These are phyloP conservation scores for Cephaloascus albidus DNA, from an alignment of 805 yeast species.

Conservation along the genomic window DNA sequence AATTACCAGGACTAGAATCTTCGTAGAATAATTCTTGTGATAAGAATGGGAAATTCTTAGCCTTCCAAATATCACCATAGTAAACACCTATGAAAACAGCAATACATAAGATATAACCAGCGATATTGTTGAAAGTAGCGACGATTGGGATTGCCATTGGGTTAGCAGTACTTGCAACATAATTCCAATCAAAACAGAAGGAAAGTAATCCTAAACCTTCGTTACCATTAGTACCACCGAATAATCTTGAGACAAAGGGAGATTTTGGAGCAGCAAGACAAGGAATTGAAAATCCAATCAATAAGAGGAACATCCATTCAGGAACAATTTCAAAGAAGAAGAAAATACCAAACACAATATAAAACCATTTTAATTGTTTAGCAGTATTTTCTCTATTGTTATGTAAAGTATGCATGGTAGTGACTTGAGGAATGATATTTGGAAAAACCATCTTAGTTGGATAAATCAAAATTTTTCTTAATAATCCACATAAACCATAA, in stretches of 20 bases:
- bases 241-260: slow-evolving; percentile 15
- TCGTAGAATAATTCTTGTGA: slow-evolving; percentile 17
- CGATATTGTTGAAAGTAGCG: slow-evolving; percentile 16
- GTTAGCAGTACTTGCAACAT: slow-evolving; percentile 14
- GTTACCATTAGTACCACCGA: slow-evolving; percentile 22
- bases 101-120: slow-evolving; percentile 16
- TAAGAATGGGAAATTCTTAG: slow-evolving; percentile 23
- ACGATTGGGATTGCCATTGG: slow-evolving; percentile 17
- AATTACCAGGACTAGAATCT: slow-evolving; percentile 11
- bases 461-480: slow-evolving; percentile 12
- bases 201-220: slow-evolving; percentile 18
- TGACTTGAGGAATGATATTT: slow-evolving; percentile 4
- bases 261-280: slow-evolving; percentile 15
- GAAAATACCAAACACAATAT: slow-evolving; percentile 11
- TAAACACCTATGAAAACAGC: slow-evolving; percentile 16
- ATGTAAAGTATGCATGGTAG: slow-evolving; percentile 14
- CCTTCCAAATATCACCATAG: slow-evolving; percentile 21
- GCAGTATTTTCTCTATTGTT: slow-evolving; percentile 5
- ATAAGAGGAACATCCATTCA: slow-evolving; percentile 17
- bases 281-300: slow-evolving; percentile 18
- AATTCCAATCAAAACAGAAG: slow-evolving; percentile 22
- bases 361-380: slow-evolving; percentile 7
- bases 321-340: slow-evolving; percentile 18
- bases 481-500: slow-evolving; percentile 16
- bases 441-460: slow-evolving; percentile 11